Conservation (phyloP, 176 grass and related monocot genomes). For the Oryza glumipatula region DNA sequence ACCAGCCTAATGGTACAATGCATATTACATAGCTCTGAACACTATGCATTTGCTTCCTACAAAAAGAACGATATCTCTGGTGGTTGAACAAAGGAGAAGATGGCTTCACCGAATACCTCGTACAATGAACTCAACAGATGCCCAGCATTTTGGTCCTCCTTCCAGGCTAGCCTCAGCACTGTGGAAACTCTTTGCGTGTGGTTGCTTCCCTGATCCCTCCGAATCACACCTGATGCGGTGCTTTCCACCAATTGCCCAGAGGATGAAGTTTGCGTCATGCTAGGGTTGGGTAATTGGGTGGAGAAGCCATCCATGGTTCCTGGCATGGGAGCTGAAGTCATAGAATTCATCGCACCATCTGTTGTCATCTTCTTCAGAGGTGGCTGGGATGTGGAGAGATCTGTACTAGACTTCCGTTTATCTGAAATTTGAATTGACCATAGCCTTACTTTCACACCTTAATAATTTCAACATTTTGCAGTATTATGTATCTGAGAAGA, state of each 20-base stretch:
- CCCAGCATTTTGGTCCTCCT: conserved; percentile 74
- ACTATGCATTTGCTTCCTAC: conserved; percentile 42
- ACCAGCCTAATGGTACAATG: conserved; percentile 17
- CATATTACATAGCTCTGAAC: neutral
- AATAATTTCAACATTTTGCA: neutral
- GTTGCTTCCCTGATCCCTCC: conserved; percentile 47
- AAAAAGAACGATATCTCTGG: conserved; percentile 65
- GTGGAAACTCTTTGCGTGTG: conserved; percentile 50
- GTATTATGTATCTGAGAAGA: neutral
- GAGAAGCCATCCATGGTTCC: conserved; percentile 55
- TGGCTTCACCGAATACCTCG: conserved; percentile 75
- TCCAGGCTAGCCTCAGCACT: conserved; percentile 87
- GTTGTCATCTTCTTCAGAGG: conserved; percentile 77
- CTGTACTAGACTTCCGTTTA: conserved; percentile 63
- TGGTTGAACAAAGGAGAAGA: conserved; percentile 82
- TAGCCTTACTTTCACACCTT: conserved; percentile 10
- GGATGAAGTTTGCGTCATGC: conserved; percentile 48
- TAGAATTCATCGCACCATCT: conserved; percentile 38
- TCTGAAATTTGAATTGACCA: conserved; percentile 44
- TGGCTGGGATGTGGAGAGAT: conserved; percentile 59
- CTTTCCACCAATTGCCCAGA: conserved; percentile 43
- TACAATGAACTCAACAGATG: conserved; percentile 66
- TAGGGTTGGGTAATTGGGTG: conserved; percentile 43
- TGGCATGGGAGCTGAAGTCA: conserved; percentile 47
- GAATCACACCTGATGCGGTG: conserved; percentile 24